A percentile compares a stretch with the other conserved stretches of the same genome.
Evolutionary conservation across 1,139 yeast genomes (phyloP).

Genomic region (Saccharomyces hybrid): DNA sequence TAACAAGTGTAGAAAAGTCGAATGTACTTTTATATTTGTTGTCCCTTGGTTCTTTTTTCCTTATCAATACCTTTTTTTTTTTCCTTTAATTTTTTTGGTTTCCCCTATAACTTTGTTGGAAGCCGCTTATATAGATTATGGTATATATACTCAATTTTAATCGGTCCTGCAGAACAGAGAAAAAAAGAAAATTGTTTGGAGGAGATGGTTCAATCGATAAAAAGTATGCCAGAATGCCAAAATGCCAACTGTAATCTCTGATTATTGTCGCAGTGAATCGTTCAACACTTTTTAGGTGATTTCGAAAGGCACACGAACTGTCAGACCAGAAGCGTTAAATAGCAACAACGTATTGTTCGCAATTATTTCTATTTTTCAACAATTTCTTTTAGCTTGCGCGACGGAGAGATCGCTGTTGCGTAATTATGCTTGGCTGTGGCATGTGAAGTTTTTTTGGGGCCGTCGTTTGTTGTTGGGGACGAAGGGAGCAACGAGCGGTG

Average conservation of each 20-base stretch:
- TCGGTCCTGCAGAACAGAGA: not conserved
- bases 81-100: not conserved
- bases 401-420: conserved; percentile 1
- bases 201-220: conserved; percentile 1
- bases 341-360: conserved; percentile 1
- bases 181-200: not conserved
- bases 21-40: not conserved
- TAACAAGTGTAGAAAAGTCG: not conserved
- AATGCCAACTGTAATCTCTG: not conserved
- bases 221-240: conserved; percentile 1
- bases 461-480: not conserved
- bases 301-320: not conserved
- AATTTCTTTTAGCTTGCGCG: not conserved
- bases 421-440: conserved; percentile 1
- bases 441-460: not conserved
- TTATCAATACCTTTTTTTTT: conserved; percentile 1
- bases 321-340: conserved; percentile 1
- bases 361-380: not conserved
- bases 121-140: not conserved
- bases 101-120: conserved; percentile 1
- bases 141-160: not conserved
- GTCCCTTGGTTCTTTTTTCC: not conserved
- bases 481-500: not conserved
- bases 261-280: conserved; percentile 1
- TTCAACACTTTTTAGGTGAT: not conserved